Base-by-base conservation (phyloP, 106 monocot species). In the Narthecium ossifragum region DNA sequence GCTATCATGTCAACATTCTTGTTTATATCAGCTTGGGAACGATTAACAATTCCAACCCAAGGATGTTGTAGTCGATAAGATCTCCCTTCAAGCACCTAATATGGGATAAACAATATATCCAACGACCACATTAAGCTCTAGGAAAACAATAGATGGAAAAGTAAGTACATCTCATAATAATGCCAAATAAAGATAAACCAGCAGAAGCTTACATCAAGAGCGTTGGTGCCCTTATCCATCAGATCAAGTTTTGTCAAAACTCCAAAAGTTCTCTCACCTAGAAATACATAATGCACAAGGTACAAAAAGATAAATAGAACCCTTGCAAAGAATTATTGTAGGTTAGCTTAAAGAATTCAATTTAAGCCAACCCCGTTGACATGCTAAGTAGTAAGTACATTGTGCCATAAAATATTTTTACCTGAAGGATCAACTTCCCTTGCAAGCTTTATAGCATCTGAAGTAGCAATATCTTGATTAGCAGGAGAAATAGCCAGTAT, bases 181-280 rank as follows among this genome's bases (percentile, higher is more conserved):
- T 17, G 31, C 12, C 28, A 50, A 48, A 13, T 29, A 8, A 47
- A 61, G 8, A 61, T 49, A 23, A 51, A 67, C 55, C 40, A 50
- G 27, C 7, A 24, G 36, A 23, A 52, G 40, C 80, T 36, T 84
- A 96, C 96, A 78, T 96, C 96, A 38, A 84, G 69, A 71, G 96
- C 96, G 77, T 96, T 96, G 65, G 96, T 96, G 55, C 96, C 96
- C 80, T 90, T 67, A 73, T 96, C 96, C 96, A 96, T 96, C 53
- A 96, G 60, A 84, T 96, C 96, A 71, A 96, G 96, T 77, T 96
- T 96, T 28, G 96, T 96, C 31, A 96, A 38, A 52, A 96, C 96
- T 66, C 96, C 96, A 84, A 96, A 96, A n/a, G 96, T 90, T 64
- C 96, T 78, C 59, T 96, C 96, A 72, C 96, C 96, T 90, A 70